Evolutionary conservation across 352 stramenopile genomes (phyloP).

Genomic region (Pythium sukuiense): DNA sequence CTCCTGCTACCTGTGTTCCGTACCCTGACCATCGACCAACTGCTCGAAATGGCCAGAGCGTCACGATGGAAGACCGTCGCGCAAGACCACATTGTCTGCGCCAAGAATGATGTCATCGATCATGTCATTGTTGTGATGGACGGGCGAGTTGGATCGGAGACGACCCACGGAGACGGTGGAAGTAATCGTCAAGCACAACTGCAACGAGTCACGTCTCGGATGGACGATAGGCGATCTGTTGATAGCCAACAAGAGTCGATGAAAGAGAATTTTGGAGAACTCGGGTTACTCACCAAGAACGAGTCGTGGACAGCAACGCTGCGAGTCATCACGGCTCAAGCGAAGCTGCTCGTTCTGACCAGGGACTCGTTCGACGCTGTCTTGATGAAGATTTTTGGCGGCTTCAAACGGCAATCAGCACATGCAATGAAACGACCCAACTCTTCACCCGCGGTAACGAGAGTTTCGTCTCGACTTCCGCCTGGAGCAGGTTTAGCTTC

Average conservation of each 20-base stretch:
- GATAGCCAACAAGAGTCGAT: not conserved
- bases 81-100: slow-evolving; percentile 28
- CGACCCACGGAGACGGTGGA: not conserved
- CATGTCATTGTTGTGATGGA: slow-evolving; percentile 47
- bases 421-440: slow-evolving; percentile 28
- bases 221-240: slow-evolving; percentile 7
- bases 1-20: slow-evolving; percentile 34
- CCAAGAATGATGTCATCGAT: slow-evolving; percentile 35
- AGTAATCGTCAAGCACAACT: not conserved
- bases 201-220: not conserved
- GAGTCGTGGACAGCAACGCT: slow-evolving; percentile 44
- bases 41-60: slow-evolving; percentile 47
- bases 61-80: slow-evolving; percentile 37
- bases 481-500: not conserved
- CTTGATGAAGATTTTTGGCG: slow-evolving; percentile 43
- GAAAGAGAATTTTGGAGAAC: slow-evolving; percentile 37
- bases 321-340: slow-evolving; percentile 17
- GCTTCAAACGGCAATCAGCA: slow-evolving; percentile 30
- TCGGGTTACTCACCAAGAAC: slow-evolving; percentile 46
- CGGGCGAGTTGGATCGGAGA: slow-evolving; percentile 20
- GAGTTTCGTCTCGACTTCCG: not conserved
- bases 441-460: slow-evolving; percentile 34
- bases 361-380: slow-evolving; percentile 40
- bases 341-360: slow-evolving; percentile 34
- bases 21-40: slow-evolving; percentile 46